Base-by-base conservation (phyloP, 805 yeast genomes). In the Ogataea minuta region DNA sequence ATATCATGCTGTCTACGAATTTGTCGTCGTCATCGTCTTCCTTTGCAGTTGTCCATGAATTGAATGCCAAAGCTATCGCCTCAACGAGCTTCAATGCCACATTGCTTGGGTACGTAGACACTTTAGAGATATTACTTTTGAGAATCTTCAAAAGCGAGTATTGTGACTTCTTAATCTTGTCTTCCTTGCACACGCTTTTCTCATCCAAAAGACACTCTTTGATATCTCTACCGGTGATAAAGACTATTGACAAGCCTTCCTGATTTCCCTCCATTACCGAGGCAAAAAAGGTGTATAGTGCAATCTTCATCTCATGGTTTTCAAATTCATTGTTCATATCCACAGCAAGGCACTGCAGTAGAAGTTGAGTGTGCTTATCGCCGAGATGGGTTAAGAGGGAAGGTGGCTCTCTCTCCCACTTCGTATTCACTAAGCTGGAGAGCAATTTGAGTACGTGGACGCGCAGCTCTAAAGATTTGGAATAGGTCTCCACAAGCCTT, bases 371-470 rank as follows among this genome's bases (percentile, higher is more conserved):
- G 48, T 76, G 72, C 13, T 71, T 67, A n/a, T 73, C 67, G 4
- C 95, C 93, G 38, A 91, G 63, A 56, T 87, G 87, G 0, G 97
- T 84, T 27, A 91, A 67, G 33, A 91, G 63, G 1, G 96, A 88
- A 3, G 95, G 95, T 23, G 81, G 75, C 19, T 76, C 79, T 4
- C 65, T 63, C 6, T 68, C 67, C 81, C 85, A 78, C 2, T 55
- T 62, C 0, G 79, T 79, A 29, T 67, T 68, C 1, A 84, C 78
- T 28, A 85, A 57, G 4, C 73, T 66, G 4, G 81, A 74, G 12
- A 87, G 59, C 25, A 88, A 56, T 28, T 71, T 72, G 23, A 86
- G 60, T 1, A 86, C 66, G 9, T 66, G 64, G 23, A 62, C 59
- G 43, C 87, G 74, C 41, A 81, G 64, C 0, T 62, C 49, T 7